phyloP scores from a whole-genome alignment of 176 grass and related monocot genomes.

The Chloris gayana region DNA sequence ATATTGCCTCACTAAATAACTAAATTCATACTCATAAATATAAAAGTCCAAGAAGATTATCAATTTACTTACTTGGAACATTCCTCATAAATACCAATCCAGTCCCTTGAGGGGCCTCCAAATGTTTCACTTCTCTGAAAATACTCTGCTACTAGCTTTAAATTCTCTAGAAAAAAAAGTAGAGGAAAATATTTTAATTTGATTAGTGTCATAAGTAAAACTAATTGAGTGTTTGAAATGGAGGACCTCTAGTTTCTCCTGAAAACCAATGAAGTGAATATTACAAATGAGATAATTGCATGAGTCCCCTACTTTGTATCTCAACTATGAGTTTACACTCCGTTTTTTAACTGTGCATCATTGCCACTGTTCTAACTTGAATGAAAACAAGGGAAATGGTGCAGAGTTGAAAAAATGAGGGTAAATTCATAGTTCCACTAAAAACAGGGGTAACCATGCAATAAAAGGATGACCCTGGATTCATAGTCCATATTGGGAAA shows the following conservation, averaged over 20 bases:
- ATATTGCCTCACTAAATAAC: slow-evolving; percentile 16
- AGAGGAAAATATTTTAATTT: slow-evolving; percentile 7
- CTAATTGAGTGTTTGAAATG: background rate
- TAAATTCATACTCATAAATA: background rate
- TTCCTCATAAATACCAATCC: slow-evolving; percentile 98
- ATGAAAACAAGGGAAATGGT: too few species aligned
- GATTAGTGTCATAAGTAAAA: slow-evolving; percentile 12
- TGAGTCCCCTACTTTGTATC: too few species aligned
- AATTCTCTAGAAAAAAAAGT: slow-evolving; percentile 57
- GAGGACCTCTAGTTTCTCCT: background rate
- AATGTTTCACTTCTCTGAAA: slow-evolving; percentile 93
- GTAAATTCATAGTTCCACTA: background rate
- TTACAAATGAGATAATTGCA: too few species aligned
- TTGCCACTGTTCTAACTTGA: too few species aligned
- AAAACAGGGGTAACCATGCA: too few species aligned
- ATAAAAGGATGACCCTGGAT: background rate
- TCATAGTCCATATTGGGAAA: slow-evolving; percentile 16
- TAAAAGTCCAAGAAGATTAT: slow-evolving; percentile 18
- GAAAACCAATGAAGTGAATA: slow-evolving; percentile 1
- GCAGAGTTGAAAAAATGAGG: background rate
- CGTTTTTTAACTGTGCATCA: too few species aligned
- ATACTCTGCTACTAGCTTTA: slow-evolving; percentile 87
- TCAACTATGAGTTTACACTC: too few species aligned
- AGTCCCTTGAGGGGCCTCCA: slow-evolving; percentile 90
- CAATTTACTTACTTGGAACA: slow-evolving; percentile 85